Percentiles rank a stretch among this genome's conserved stretches.
These are phyloP conservation scores for Durotheca rogersii DNA, from an alignment of 495 filamentous ascomycete species.

Conservation along the genomic window DNA sequence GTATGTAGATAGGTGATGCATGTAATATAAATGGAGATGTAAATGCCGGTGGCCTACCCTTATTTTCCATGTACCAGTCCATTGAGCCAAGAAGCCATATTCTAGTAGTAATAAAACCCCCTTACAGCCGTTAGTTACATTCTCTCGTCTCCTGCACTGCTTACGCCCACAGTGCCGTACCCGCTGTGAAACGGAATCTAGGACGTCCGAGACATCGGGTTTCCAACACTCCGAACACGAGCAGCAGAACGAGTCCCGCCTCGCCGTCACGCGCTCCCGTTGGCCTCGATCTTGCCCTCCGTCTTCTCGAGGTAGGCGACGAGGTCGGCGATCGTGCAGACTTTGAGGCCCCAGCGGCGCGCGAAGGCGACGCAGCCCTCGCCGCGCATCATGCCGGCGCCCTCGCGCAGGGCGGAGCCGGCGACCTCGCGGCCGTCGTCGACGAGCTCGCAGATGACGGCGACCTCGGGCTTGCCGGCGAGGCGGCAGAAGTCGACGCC, in stretches of 20 bases:
- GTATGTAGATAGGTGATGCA: conserved; percentile 12
- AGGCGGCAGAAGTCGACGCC: conserved; percentile 83
- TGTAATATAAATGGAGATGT: conserved; percentile 12
- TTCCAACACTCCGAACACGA: not conserved
- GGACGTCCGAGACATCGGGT: not conserved
- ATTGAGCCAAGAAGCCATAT: not conserved
- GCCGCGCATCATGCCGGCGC: conserved; percentile 86
- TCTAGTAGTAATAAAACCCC: no score
- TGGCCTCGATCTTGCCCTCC: conserved; percentile 51
- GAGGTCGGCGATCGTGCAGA: conserved; percentile 93
- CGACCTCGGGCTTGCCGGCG: conserved; percentile 70
- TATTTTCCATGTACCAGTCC: conserved; percentile 17
- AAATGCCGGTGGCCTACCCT: conserved; percentile 1
- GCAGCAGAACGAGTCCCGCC: no score
- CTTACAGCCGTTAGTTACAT: no score
- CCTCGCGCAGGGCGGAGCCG: conserved; percentile 56
- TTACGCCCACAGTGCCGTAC: no score
- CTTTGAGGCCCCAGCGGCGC: conserved; percentile 81
- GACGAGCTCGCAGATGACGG: conserved; percentile 84
- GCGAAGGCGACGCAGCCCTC: conserved; percentile 91
- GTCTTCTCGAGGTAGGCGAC: conserved; percentile 74
- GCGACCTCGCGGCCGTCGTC: conserved; percentile 68
- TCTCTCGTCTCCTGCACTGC: no score
- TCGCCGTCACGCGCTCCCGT: conserved; percentile 35
- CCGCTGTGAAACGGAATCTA: no score